These are phyloP conservation scores for Melanogaster broomeanus DNA, from an alignment of 768 basidiomycete genomes.

Conservation along the genomic window DNA sequence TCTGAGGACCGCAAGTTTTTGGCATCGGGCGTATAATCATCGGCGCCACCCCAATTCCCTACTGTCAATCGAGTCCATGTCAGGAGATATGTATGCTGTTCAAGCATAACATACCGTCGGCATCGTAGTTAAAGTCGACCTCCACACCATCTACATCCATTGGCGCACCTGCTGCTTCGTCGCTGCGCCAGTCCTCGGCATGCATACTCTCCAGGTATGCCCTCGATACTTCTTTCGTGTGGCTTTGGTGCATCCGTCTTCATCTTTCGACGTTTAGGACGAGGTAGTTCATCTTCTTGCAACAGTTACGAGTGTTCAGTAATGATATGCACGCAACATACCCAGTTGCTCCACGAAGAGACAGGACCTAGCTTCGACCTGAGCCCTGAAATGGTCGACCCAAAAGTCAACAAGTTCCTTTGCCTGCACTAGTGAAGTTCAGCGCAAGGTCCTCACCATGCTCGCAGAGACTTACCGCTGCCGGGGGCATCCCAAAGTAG, in stretches of 20 bases:
- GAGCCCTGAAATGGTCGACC: slow-evolving; percentile 69
- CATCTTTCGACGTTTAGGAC: slow-evolving; percentile 51
- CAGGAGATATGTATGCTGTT: neutral
- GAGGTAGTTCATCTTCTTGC: slow-evolving; percentile 38
- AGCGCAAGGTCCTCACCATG: neutral
- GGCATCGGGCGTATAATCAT: slow-evolving; percentile 16
- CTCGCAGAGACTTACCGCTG: slow-evolving; percentile 49
- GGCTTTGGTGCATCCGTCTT: slow-evolving; percentile 5
- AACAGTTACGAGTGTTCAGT: slow-evolving; percentile 1
- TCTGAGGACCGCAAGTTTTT: slow-evolving; percentile 57
- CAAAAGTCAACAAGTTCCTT: slow-evolving; percentile 72
- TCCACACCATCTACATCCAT: slow-evolving; percentile 17
- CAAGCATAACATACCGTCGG: slow-evolving; percentile 18
- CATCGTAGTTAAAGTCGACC: slow-evolving; percentile 25
- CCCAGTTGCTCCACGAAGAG: slow-evolving; percentile 7
- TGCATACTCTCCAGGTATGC: neutral
- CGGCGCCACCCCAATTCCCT: slow-evolving; percentile 24
- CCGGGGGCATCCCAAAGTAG: slow-evolving; percentile 68
- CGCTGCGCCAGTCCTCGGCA: slow-evolving; percentile 13
- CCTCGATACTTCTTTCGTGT: neutral
- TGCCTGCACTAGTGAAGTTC: slow-evolving; percentile 53
- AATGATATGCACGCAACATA: neutral
- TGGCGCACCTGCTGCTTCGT: slow-evolving; percentile 6
- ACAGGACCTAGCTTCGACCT: slow-evolving; percentile 61
- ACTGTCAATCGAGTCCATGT: slow-evolving; percentile 8